phyloP scores from a whole-genome alignment of 148 eudicot genomes.

The Rhododendron molle region DNA sequence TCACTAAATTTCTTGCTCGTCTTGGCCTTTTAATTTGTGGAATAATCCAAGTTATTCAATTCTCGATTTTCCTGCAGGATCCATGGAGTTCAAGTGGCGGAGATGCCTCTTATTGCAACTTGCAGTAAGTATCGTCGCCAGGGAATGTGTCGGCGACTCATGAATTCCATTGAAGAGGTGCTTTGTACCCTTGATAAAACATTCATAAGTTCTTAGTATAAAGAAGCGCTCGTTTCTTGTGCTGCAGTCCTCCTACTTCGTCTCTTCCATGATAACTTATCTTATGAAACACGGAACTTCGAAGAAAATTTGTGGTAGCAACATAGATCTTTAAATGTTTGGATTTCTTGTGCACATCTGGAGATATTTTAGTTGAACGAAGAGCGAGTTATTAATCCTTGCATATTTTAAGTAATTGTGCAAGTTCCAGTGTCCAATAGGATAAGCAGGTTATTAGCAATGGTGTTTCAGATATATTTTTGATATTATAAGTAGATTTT shows the following conservation, averaged over 20 bases:
- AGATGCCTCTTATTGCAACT: constrained; percentile 95
- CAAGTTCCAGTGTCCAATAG: background rate
- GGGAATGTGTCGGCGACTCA: constrained; percentile 87
- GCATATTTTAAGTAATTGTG: background rate
- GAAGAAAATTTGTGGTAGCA: background rate
- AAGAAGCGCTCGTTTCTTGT: background rate
- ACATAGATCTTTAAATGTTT: background rate
- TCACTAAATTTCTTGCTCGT: constrained; percentile 1
- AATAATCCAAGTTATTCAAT: background rate
- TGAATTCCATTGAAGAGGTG: constrained; percentile 80
- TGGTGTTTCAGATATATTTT: background rate
- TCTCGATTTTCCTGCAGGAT: constrained; percentile 47
- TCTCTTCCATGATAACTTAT: background rate
- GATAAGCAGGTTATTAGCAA: background rate
- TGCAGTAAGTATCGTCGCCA: constrained; percentile 83
- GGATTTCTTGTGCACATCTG: background rate
- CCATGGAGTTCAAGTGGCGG: constrained; percentile 90
- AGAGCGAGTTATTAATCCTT: background rate
- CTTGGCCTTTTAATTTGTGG: constrained; percentile 2
- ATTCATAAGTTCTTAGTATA: background rate
- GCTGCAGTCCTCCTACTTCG: background rate
- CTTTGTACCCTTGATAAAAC: background rate
- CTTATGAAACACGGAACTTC: background rate
- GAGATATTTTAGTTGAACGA: background rate
- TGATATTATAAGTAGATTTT: background rate